Conservation (phyloP, 495 filamentous ascomycete genomes). For the Tetracladium marchalianum region DNA sequence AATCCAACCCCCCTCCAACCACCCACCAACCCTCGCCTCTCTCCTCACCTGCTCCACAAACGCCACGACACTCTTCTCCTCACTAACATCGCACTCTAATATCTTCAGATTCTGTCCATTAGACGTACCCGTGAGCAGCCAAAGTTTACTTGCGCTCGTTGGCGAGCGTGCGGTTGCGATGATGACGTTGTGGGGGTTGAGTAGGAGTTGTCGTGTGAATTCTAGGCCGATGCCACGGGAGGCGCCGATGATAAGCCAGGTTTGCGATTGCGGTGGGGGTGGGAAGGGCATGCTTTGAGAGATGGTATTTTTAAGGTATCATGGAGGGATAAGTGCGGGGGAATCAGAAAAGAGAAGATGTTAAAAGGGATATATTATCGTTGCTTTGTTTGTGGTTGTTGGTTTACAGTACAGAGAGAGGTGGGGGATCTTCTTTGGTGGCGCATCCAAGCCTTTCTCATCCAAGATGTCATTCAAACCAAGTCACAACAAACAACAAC, state of each 20-base stretch:
- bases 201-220: conserved; percentile 39
- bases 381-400: too few relatives aligned
- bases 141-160: conserved; percentile 20
- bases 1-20: conserved; percentile 25
- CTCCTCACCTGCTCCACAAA: conserved; percentile 17
- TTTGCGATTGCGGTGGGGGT: conserved; percentile 11
- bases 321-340: too few relatives aligned
- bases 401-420: too few relatives aligned
- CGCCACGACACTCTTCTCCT: conserved; percentile 40
- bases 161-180: conserved; percentile 41
- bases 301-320: too few relatives aligned
- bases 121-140: conserved; percentile 24
- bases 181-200: conserved; percentile 31
- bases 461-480: too few relatives aligned
- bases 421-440: too few relatives aligned
- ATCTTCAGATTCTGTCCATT: conserved; percentile 33
- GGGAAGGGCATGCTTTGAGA: background rate
- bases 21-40: conserved; percentile 16
- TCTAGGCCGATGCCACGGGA: conserved; percentile 49
- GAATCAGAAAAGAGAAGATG: too few relatives aligned
- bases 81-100: conserved; percentile 40
- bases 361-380: too few relatives aligned
- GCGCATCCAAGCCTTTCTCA: too few relatives aligned
- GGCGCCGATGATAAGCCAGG: conserved; percentile 47
- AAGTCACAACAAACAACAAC: too few relatives aligned